Base-by-base conservation (phyloP, 2,329 filamentous ascomycete genomes). In the Onygenales sp. region DNA sequence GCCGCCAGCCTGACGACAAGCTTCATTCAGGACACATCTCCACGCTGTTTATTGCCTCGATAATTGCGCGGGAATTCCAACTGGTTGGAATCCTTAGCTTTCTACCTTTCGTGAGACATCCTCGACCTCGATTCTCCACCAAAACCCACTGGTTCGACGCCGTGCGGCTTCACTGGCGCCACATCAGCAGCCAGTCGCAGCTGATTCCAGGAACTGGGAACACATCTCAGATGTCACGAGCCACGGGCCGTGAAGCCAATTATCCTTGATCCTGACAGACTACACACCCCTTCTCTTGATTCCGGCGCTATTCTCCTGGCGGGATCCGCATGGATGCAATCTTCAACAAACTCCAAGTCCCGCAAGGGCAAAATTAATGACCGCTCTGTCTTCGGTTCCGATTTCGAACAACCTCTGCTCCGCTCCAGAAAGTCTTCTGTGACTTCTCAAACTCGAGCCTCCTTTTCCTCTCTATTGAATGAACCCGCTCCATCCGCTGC, bases 311-410 rank as follows among this genome's bases (percentile, higher is more conserved):
- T 14, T 14, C 14, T 36, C 32, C 49, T 36, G 21, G 38, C 33
- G 38, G 44, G 31, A 31, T 38, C 42, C 51, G 54, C 51, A 55
- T 55, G 54, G 51, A 55, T 55, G 54, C 51, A 47, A 46, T 49
- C 42, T 32, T 33, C 51, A 51, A 32, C 36, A 8, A 39, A 41
- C 27, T 45, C 43, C 32, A 51, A 47, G 32, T 31, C 42, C 52
- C 43, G 32, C 32, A 36, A 43, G 38, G 54, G 45, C 54, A 32
- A 49, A 11, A 38, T 5, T 35, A 45, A 52, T n/a, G 35, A 50
- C 50, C 36, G 41, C 42, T 21, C 42, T 13, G 50, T 11, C 3
- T 14, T 52, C 36, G 50, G 31, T 46, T 42, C 50, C 9, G 32
- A 45, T 44, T 38, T 39, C 50, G 43, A 46, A 31, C 39, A 32